A percentile compares a stretch with the other conserved stretches of the same genome.
Evolutionary conservation across 768 basidiomycete species (phyloP).

Genomic region (Hydnum rufescens): DNA sequence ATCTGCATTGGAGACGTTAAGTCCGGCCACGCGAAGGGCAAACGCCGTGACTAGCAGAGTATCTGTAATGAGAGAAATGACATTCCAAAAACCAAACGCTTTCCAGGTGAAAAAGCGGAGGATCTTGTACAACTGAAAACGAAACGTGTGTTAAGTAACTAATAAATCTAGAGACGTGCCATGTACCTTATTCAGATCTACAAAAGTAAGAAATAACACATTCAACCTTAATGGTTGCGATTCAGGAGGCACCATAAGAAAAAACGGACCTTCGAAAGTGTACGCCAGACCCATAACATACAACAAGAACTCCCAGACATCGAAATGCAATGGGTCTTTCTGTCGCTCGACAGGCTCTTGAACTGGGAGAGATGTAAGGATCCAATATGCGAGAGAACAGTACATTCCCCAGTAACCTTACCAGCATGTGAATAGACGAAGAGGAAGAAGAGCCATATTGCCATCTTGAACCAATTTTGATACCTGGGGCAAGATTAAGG

Average conservation of each 20-base stretch:
- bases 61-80: constrained; percentile 53
- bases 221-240: neutral
- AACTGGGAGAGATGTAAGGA: too few relatives aligned
- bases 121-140: constrained; percentile 40
- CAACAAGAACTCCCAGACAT: constrained; percentile 60
- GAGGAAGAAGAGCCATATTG: constrained; percentile 51
- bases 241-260: neutral
- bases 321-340: constrained; percentile 40
- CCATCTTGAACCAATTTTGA: constrained; percentile 65
- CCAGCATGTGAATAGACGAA: constrained; percentile 70
- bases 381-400: neutral
- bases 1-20: constrained; percentile 9
- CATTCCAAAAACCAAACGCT: constrained; percentile 66
- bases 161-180: neutral
- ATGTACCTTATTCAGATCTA: constrained; percentile 39
- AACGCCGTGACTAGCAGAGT: constrained; percentile 55
- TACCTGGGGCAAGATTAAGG: constrained; percentile 28
- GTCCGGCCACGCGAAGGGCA: constrained; percentile 45
- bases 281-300: constrained; percentile 68
- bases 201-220: too few relatives aligned
- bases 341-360: constrained; percentile 52
- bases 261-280: constrained; percentile 45
- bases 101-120: constrained; percentile 59
- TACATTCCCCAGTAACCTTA: constrained; percentile 15
- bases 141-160: neutral